A percentile compares a stretch with the other conserved stretches of the same genome.
Conservation (phyloP, 1,284 basidiomycete species). For the Tilletia caries region DNA sequence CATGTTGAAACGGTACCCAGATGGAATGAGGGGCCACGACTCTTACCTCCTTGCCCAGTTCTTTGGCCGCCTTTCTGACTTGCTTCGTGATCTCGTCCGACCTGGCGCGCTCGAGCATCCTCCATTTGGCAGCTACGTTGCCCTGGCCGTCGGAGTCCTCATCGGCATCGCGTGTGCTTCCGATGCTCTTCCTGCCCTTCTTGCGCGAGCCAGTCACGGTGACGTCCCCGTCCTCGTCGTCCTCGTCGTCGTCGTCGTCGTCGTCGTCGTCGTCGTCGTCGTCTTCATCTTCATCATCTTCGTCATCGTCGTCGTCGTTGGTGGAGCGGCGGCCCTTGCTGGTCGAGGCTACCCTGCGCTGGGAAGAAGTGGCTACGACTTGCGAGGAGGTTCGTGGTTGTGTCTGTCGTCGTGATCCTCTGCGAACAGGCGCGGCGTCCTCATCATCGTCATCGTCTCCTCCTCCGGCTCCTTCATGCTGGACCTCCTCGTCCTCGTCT, state of each 20-base stretch:
- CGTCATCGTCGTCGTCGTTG: slow-evolving; percentile 16
- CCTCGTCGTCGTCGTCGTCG: slow-evolving; percentile 17
- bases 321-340: neutral
- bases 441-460: neutral
- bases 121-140: slow-evolving; percentile 9
- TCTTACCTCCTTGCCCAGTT: slow-evolving; percentile 13
- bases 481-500: neutral
- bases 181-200: neutral
- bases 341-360: neutral
- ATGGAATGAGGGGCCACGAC: neutral
- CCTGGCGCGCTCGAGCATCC: slow-evolving; percentile 20
- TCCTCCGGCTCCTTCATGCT: neutral
- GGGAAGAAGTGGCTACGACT: neutral
- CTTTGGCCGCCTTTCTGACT: slow-evolving; percentile 20
- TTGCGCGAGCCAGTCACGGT: slow-evolving; percentile 2
- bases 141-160: neutral
- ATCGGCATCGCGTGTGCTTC: neutral
- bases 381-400: neutral
- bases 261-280: slow-evolving; percentile 3
- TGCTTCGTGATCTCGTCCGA: slow-evolving; percentile 23
- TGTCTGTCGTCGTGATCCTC: neutral
- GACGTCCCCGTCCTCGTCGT: slow-evolving; percentile 20
- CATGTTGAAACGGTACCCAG: neutral
- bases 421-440: neutral
- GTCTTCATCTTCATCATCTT: slow-evolving; percentile 14